A percentile compares a stretch with the other conserved stretches of the same genome.
phyloP scores from a whole-genome alignment of 192 early-diverging fungal genomes.

The Coemansia sp. region DNA sequence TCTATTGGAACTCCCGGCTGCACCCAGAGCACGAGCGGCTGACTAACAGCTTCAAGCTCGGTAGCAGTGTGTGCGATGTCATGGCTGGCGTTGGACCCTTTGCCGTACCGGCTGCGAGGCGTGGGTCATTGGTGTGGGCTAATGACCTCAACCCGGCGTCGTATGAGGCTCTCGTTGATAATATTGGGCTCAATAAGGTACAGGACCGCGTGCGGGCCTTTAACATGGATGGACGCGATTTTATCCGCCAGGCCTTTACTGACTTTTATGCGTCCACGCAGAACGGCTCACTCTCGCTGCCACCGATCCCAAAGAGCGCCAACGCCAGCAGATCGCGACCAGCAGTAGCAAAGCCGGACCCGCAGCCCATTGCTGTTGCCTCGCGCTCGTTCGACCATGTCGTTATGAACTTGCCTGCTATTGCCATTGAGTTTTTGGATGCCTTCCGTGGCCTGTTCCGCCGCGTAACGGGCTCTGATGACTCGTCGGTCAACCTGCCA shows the following conservation, averaged over 20 bases:
- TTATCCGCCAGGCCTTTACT: constrained; percentile 74
- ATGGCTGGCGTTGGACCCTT: constrained; percentile 99
- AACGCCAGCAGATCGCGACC: constrained; percentile 8
- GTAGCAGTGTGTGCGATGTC: constrained; percentile 86
- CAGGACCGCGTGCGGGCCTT: constrained; percentile 65
- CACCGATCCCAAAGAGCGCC: constrained; percentile 10
- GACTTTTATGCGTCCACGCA: constrained; percentile 55
- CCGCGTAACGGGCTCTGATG: constrained; percentile 45
- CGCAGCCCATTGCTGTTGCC: constrained; percentile 16
- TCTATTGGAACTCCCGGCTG: constrained; percentile 99
- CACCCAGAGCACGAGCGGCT: constrained; percentile 93
- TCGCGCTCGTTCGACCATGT: constrained; percentile 84
- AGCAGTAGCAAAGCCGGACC: constrained; percentile 5
- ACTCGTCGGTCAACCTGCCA: constrained; percentile 59
- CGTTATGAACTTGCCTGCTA: constrained; percentile 98
- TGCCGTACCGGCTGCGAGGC: constrained; percentile 87
- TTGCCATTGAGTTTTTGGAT: constrained; percentile 95
- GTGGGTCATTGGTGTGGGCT: constrained; percentile 83
- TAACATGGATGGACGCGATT: constrained; percentile 90
- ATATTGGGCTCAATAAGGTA: constrained; percentile 87
- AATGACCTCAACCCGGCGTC: constrained; percentile 97
- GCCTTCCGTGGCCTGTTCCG: constrained; percentile 80
- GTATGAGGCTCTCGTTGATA: constrained; percentile 75
- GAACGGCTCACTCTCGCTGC: constrained; percentile 12
- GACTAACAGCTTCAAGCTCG: constrained; percentile 69